phyloP scores from a whole-genome alignment of 2,329 filamentous ascomycete species.

The Chrysoporthe deuterocubensis region DNA sequence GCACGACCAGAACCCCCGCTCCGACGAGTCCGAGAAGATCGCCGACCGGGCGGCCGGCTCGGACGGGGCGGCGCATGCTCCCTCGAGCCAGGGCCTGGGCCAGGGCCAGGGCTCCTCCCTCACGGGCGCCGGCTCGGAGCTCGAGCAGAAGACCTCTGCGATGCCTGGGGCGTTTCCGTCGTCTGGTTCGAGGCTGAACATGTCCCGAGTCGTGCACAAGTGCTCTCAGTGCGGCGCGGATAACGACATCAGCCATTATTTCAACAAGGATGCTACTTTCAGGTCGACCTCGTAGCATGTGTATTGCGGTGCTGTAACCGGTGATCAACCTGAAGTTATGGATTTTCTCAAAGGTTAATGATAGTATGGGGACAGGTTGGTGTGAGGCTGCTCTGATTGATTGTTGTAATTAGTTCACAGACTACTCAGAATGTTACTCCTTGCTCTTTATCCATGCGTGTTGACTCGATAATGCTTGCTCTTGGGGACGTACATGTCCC shows the following conservation, averaged over 20 bases:
- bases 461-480: too few relatives aligned
- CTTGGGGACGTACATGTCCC: too few relatives aligned
- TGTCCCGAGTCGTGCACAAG: constrained; percentile 30
- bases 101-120: background rate
- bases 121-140: background rate
- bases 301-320: background rate
- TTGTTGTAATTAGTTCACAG: too few relatives aligned
- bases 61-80: constrained; percentile 16
- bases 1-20: constrained; percentile 19
- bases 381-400: background rate
- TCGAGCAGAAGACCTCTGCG: constrained; percentile 23
- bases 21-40: constrained; percentile 12
- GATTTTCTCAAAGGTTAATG: background rate
- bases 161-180: constrained; percentile 7
- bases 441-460: too few relatives aligned
- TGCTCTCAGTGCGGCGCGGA: constrained; percentile 32
- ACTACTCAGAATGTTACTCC: too few relatives aligned
- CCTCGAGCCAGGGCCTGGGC: background rate
- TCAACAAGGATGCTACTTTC: constrained; percentile 27
- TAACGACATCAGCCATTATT: constrained; percentile 33
- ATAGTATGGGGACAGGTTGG: background rate
- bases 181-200: constrained; percentile 22
- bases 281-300: background rate
- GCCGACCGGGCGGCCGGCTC: constrained; percentile 18
- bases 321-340: background rate